Percentiles rank a stretch among this genome's conserved stretches.
Conservation (phyloP, 805 yeast species). For the Candida chauliodis region DNA sequence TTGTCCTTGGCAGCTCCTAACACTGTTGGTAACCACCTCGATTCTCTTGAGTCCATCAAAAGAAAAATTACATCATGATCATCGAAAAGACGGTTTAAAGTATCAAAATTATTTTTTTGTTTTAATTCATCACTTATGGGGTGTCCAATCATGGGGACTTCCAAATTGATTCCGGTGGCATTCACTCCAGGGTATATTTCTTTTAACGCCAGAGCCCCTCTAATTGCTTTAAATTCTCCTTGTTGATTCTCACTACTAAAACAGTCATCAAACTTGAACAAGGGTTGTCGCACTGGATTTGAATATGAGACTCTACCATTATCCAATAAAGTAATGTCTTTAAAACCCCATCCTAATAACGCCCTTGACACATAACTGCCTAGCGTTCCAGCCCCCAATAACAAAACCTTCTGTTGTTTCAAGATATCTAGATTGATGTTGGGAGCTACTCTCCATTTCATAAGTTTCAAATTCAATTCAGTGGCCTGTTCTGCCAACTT, state of each 20-base stretch:
- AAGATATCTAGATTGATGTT: constrained; percentile 66
- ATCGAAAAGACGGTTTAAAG: constrained; percentile 50
- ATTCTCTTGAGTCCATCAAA: constrained; percentile 90
- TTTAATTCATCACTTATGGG: constrained; percentile 56
- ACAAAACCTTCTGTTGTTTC: constrained; percentile 56
- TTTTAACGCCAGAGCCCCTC: constrained; percentile 72
- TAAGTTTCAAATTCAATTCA: constrained; percentile 81
- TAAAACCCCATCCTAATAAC: constrained; percentile 91
- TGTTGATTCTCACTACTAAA: constrained; percentile 51
- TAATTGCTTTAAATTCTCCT: constrained; percentile 70
- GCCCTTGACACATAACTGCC: constrained; percentile 90
- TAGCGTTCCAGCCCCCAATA: constrained; percentile 95
- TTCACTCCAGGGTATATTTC: constrained; percentile 77
- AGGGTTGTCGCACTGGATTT: constrained; percentile 93
- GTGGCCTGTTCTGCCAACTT: constrained; percentile 88
- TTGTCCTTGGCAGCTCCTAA: constrained; percentile 65
- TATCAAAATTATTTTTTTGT: constrained; percentile 49
- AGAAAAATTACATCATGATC: constrained; percentile 76
- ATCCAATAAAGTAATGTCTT: constrained; percentile 83
- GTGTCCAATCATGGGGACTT: constrained; percentile 97
- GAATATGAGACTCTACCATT: constrained; percentile 85
- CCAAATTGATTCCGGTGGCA: constrained; percentile 59
- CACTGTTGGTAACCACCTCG: constrained; percentile 96
- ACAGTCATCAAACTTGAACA: constrained; percentile 80
- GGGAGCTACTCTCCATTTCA: constrained; percentile 97